Base-by-base conservation (phyloP, 1,139 yeast species). In the Taphrina wiesneri region DNA sequence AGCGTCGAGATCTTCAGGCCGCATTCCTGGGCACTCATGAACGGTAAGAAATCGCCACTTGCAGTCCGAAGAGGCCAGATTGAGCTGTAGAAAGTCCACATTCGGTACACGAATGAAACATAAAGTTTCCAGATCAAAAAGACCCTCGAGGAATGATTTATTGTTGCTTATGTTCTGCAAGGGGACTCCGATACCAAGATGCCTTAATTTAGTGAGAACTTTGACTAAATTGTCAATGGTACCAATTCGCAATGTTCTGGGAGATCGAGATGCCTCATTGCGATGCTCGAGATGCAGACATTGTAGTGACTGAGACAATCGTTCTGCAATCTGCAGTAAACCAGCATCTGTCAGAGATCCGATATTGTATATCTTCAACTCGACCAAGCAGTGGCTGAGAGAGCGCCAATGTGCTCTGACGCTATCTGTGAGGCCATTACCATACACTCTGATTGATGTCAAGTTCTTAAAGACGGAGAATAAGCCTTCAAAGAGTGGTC, bases 1-100 rank as follows among this genome's bases (percentile, higher is more conserved):
- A 17, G 36, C 47, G 21, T 54, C 59, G 13, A 54, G 49, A 25
- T 54, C 59, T 25, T 54, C 36, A n/a, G 59, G 49, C 7, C 59
- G 59, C 47, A 54, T 25, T 9, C 36, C 49, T 3, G 46, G 47
- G 19, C 59, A 54, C n/a, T 54, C 11, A 11, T 39, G 23, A n/a
- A 54, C 59, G 15, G 11, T 17, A 13, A 54, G 41, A 15, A 9
- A 21, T 21, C 23, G 36, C 59, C 59, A 54, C 19, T 36, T 39
- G 34, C 36, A 23, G n/a, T 21, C 34, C 19, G 23, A 13, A 11
- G 49, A 19, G n/a, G 49, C 49, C 19, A 19, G 9, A 25, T 25
- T 36, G 26, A 54, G 49, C 49, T 36, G 43, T 11, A 17, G 13
- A 34, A 54, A 54, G 23, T 36, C 47, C 23, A 54, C 32, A 39